Evolutionary conservation across 768 basidiomycete species (phyloP), one percentile per base, ranked within the genome.

Genomic region (Leccinum variicolor): DNA sequence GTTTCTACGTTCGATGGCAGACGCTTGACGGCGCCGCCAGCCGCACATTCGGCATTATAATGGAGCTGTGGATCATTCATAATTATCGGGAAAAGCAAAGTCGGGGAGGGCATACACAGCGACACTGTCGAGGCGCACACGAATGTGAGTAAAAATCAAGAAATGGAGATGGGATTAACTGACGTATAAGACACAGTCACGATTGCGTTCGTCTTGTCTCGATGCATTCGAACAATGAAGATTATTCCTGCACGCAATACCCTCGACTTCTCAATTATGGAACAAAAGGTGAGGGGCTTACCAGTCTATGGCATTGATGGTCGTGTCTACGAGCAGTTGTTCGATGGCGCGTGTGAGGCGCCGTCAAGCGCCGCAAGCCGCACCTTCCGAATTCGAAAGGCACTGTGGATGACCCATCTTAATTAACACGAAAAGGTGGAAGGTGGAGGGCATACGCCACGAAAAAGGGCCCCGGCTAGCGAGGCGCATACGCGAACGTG

Each of bases 241-340:
- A 97, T 78, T 91, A 59, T 96, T 90, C 94, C 93, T 96, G 62
- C 19, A 48, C 58, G 63, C 55, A 55, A 62, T 45, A 61, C 56
- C 55, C 60, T 73, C 45, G 36, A 56, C 52, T 56, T 63, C 63
- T 21, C 52, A n/a, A 50, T 59, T 21, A 39, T 52, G 39, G 55
- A 55, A 58, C 19, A 52, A 17, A 58, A 55, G 33, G 36, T 3
- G 34, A 28, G 48, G 25, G 39, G 79, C 81, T 54, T 78, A 94
- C 95, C 96, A 98, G 72, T 98, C 92, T 31, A 90, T 87, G 11
- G 94, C 91, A 68, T 99, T 98, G 57, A 98, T 82, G 6, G 91
- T 97, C 34, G 87, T 76, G 70, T 84, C 83, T 23, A 86, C 70
- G 60, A 99, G 76, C 66, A 85, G 84, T 11, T 70, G 69, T 72